Conservation (phyloP, 805 yeast species). For the Yarrowia hollandica region DNA sequence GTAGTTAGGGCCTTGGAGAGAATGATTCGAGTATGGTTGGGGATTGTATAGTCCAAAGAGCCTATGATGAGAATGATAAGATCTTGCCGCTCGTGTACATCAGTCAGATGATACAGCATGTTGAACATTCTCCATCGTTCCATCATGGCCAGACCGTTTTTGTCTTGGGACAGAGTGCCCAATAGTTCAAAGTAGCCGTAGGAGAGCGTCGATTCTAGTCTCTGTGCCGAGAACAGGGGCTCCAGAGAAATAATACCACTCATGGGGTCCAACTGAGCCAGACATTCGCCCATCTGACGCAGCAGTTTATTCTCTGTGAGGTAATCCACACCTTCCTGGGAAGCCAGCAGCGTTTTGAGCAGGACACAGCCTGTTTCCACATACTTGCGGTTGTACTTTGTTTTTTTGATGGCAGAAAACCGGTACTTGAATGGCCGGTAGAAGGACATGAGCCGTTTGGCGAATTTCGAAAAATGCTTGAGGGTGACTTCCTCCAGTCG, state of each 20-base stretch:
- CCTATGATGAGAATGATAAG: conserved; percentile 58
- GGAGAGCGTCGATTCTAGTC: conserved; percentile 64
- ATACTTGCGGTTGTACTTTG: conserved; percentile 56
- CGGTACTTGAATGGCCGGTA: conserved; percentile 89
- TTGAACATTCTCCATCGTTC: conserved; percentile 85
- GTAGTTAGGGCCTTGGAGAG: conserved; percentile 64
- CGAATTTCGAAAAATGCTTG: conserved; percentile 70
- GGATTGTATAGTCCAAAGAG: conserved; percentile 58
- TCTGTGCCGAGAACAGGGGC: conserved; percentile 64
- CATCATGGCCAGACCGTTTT: conserved; percentile 65
- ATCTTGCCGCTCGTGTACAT: conserved; percentile 54
- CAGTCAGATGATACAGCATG: conserved; percentile 69
- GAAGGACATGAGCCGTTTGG: conserved; percentile 80
- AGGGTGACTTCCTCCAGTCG: conserved; percentile 70
- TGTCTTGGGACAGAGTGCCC: conserved; percentile 64
- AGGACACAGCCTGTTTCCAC: conserved; percentile 75
- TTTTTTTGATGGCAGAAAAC: conserved; percentile 56
- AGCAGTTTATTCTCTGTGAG: conserved; percentile 71
- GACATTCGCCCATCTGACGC: conserved; percentile 85
- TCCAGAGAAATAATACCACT: conserved; percentile 73
- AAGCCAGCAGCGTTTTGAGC: conserved; percentile 61
- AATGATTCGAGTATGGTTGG: conserved; percentile 67
- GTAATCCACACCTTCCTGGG: conserved; percentile 65
- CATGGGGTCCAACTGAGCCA: conserved; percentile 79
- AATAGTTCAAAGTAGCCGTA: conserved; percentile 76